Evolutionary conservation across 2,329 filamentous ascomycete species (phyloP).

Genomic region (Annulohypoxylon truncatum): DNA sequence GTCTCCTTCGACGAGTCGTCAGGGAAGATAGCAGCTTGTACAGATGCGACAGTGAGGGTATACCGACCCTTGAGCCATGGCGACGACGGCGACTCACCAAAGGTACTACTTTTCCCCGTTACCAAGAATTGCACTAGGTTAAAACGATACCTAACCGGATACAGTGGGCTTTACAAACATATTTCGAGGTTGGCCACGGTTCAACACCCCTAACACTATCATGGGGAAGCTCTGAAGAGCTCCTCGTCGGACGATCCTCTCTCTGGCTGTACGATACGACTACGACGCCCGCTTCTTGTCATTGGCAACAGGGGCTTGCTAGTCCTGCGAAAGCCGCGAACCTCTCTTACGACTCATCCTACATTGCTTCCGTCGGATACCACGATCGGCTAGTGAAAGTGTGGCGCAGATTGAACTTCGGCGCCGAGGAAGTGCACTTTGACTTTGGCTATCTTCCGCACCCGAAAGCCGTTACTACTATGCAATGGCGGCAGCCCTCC

Average conservation of each 20-base stretch:
- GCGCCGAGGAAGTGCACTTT: constrained; percentile 84
- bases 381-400: constrained; percentile 90
- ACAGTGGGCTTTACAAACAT: constrained; percentile 74
- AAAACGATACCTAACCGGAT: constrained; percentile 28
- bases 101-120: constrained; percentile 59
- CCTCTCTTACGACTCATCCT: constrained; percentile 86
- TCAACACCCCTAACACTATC: constrained; percentile 70
- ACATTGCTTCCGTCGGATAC: constrained; percentile 83
- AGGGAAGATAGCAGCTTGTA: constrained; percentile 86
- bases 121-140: not conserved
- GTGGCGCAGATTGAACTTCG: constrained; percentile 89
- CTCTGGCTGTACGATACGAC: constrained; percentile 75
- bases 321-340: constrained; percentile 78
- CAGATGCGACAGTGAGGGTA: constrained; percentile 73
- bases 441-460: constrained; percentile 93
- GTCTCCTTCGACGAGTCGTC: constrained; percentile 83
- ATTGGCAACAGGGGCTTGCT: constrained; percentile 82
- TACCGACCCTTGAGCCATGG: constrained; percentile 80
- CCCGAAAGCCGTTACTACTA: constrained; percentile 78
- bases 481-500: constrained; percentile 86
- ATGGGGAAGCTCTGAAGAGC: constrained; percentile 88
- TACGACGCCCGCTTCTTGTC: constrained; percentile 60
- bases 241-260: constrained; percentile 78
- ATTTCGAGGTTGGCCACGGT: constrained; percentile 65
- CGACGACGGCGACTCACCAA: constrained; percentile 71